phyloP scores from a whole-genome alignment of 768 basidiomycete species.

The Auricularia sp. region DNA sequence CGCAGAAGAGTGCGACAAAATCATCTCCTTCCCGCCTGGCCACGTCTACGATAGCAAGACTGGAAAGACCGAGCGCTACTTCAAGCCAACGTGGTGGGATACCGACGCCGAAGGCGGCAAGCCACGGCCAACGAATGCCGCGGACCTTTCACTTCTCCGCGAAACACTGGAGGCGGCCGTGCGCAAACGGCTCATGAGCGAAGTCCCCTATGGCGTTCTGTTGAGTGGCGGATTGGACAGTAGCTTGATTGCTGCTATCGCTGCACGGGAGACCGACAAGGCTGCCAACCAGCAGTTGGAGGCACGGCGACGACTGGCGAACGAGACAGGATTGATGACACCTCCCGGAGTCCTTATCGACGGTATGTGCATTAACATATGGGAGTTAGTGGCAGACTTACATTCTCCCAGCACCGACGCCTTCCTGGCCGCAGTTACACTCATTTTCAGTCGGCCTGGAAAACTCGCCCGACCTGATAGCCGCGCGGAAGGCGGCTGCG shows the following conservation, averaged over 20 bases:
- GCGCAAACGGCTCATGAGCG: conserved; percentile 91
- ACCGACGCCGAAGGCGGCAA: conserved; percentile 62
- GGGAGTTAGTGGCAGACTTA: conserved; percentile 6
- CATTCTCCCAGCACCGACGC: conserved; percentile 47
- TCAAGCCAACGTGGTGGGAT: conserved; percentile 80
- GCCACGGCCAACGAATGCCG: conserved; percentile 46
- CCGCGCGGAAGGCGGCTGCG: conserved; percentile 86
- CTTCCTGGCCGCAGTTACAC: conserved; percentile 91
- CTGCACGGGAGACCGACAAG: conserved; percentile 90
- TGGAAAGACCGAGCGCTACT: conserved; percentile 72
- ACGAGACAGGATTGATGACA: conserved; percentile 10
- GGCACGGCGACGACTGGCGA: conserved; percentile 38
- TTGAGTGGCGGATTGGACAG: conserved; percentile 93
- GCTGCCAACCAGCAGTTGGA: conserved; percentile 72
- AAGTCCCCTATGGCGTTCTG: conserved; percentile 96
- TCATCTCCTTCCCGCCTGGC: conserved; percentile 94
- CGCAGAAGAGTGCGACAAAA: conserved; percentile 83
- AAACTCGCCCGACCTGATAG: conserved; percentile 89
- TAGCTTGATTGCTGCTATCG: conserved; percentile 91
- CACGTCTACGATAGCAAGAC: conserved; percentile 89
- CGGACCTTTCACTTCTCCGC: conserved; percentile 61
- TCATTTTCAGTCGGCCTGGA: conserved; percentile 96
- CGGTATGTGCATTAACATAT: not conserved
- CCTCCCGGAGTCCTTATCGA: conserved; percentile 4
- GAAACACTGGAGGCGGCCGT: conserved; percentile 86